Conservation (phyloP, 2,329 filamentous ascomycete species). For the Aspergillus melleus region DNA sequence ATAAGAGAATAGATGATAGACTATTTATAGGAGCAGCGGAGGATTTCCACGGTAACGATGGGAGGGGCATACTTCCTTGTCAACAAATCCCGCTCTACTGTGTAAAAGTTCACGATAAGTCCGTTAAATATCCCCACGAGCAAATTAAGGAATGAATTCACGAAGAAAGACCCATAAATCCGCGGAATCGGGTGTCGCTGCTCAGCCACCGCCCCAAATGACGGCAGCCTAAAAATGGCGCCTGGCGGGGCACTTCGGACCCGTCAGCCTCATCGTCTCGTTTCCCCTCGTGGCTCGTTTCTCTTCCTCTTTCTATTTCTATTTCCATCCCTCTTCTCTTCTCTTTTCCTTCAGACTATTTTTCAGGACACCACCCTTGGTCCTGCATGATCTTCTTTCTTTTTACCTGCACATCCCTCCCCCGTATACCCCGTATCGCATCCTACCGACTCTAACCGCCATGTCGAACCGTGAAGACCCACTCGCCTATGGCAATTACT, state of each 20-base stretch:
- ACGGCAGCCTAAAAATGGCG: not conserved
- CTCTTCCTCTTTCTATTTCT: not conserved
- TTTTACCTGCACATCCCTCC: not conserved
- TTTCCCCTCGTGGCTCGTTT: too few relatives aligned
- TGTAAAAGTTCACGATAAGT: too few relatives aligned
- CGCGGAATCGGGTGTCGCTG: too few relatives aligned
- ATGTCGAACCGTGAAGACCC: conserved; percentile 51
- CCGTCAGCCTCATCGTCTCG: not conserved
- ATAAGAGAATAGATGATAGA: too few relatives aligned
- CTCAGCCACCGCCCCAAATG: not conserved
- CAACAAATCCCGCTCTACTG: too few relatives aligned
- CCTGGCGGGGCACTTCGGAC: not conserved
- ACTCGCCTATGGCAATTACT: conserved; percentile 57
- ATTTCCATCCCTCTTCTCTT: not conserved
- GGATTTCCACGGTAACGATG: too few relatives aligned
- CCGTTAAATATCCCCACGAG: too few relatives aligned
- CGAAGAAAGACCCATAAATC: too few relatives aligned
- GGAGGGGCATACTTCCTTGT: too few relatives aligned
- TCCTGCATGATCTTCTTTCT: not conserved
- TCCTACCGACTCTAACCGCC: not conserved
- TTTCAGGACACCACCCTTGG: not conserved
- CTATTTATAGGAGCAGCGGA: too few relatives aligned
- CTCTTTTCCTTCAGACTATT: not conserved
- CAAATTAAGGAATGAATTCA: too few relatives aligned
- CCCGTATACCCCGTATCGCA: not conserved